phyloP scores from a whole-genome alignment of 495 filamentous ascomycete species.

The Bombardia bombarda region DNA sequence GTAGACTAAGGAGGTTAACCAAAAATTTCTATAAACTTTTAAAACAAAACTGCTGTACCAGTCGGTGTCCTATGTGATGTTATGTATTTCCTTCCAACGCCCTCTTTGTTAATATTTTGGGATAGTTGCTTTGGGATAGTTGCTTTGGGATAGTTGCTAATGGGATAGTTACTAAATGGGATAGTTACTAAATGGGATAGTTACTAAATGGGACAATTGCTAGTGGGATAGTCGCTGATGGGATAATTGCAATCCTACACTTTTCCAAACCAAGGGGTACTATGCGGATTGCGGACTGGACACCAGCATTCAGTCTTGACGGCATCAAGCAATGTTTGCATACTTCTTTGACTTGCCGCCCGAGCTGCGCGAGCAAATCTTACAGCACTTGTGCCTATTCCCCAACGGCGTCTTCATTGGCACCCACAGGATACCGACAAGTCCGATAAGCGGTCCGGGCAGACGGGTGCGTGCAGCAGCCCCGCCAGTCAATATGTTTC shows the following conservation, averaged over 20 bases:
- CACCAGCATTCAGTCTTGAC: too few relatives aligned
- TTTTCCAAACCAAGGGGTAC: too few relatives aligned
- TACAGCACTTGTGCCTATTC: slow-evolving; percentile 9
- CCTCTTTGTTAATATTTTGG: background rate
- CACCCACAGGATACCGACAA: background rate
- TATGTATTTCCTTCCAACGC: background rate
- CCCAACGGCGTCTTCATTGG: slow-evolving; percentile 6
- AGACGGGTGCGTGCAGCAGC: too few relatives aligned
- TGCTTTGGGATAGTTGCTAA: too few relatives aligned
- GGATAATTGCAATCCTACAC: too few relatives aligned
- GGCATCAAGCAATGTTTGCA: too few relatives aligned
- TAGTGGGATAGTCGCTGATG: too few relatives aligned
- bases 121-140: too few relatives aligned
- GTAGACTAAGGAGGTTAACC: slow-evolving; percentile 37
- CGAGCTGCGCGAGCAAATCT: slow-evolving; percentile 13
- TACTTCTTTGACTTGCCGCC: slow-evolving; percentile 11
- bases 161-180: too few relatives aligned
- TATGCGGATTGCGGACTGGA: too few relatives aligned
- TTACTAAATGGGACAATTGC: too few relatives aligned
- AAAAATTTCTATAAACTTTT: slow-evolving; percentile 9
- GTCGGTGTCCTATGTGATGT: background rate
- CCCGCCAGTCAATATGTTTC: slow-evolving; percentile 21
- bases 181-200: too few relatives aligned
- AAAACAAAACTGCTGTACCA: background rate
- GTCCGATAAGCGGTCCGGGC: background rate